phyloP scores from a whole-genome alignment of 192 early-diverging fungal species.

The Cetraspora pellucida region DNA sequence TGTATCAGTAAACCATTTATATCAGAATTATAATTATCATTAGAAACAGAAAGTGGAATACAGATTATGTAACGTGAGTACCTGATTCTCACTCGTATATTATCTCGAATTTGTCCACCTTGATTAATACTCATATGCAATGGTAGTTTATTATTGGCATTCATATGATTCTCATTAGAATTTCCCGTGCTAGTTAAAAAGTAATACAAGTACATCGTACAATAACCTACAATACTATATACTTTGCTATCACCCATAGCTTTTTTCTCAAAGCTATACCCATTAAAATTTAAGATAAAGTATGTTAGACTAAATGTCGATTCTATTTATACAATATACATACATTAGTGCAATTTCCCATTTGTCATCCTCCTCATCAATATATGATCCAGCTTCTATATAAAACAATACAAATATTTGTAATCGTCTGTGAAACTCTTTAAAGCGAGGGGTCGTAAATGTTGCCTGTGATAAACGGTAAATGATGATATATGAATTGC shows the following conservation, averaged over 20 bases:
- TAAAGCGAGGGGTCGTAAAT: constrained; percentile 68
- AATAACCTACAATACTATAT: constrained; percentile 84
- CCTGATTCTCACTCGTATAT: constrained; percentile 83
- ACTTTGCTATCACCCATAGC: constrained; percentile 43
- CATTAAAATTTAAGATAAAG: not conserved
- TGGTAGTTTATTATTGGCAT: not conserved
- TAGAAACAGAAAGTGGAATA: constrained; percentile 7
- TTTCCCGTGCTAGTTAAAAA: constrained; percentile 48
- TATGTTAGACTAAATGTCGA: not conserved
- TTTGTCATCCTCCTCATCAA: constrained; percentile 84
- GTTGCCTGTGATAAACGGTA: constrained; percentile 40
- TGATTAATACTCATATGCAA: not conserved
- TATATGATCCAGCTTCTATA: constrained; percentile 88
- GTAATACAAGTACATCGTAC: constrained; percentile 84
- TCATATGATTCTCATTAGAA: not conserved
- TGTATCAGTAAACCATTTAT: constrained; percentile 35
- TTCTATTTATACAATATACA: not conserved
- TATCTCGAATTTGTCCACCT: constrained; percentile 54
- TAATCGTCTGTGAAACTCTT: constrained; percentile 77
- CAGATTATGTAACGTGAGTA: constrained; percentile 30
- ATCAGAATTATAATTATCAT: not conserved
- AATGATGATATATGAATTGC: not conserved
- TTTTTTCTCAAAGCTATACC: constrained; percentile 60
- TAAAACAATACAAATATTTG: constrained; percentile 82
- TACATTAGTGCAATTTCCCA: constrained; percentile 74